Evolutionary conservation across 208 protist genomes (phyloP), one percentile per base, ranked within the genome.

Genomic region (Acanthamoeba royreba): DNA sequence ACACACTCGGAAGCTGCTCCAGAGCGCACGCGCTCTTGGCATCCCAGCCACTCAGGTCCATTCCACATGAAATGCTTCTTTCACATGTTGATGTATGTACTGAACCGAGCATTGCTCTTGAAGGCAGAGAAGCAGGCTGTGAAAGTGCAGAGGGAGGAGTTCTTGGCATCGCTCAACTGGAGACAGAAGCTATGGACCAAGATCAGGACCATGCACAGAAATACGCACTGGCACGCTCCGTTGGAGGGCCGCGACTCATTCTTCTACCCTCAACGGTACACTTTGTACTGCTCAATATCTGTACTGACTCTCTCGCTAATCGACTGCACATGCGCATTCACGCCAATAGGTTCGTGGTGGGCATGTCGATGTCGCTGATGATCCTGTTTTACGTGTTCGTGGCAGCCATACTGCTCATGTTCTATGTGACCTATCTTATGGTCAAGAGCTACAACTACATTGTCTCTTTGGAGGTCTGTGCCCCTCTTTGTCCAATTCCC

Each of bases 21-120:
- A 85, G 74, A 46, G 42, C n/a, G 43, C 74, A 0, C 38, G 43
- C 43, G 43, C 43, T 5, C 4, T 79, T 13, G 58, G 58, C 9
- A 69, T 69, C 33, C 58, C 58, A 7, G 58, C 33, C 9, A 38
- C 58, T 7, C 58, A 13, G 58, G 58, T 69, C 13, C 49, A 19
- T 55, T 99, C 99, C 96, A 99, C 0, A 99, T 99, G 69, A 98
- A 97, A 93, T 99, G 99, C 95, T 98, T 95, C 28, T 99, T 98
- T 45, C 98, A 95, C 99, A 99, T 99, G 96, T 99, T 99, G 95
- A 99, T 99, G 97, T 99, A 99, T 97, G 99, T 99, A 96, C 99
- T 99, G 93, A 99, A 99, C 4, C 31, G 15, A 17, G 25, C 8
- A 17, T 17, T 19, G 31, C 55, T 17, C 55, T 7, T 3, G 15